These are phyloP conservation scores for Aspergillus niger DNA, from an alignment of 2,329 filamentous ascomycete species.

Conservation along the genomic window DNA sequence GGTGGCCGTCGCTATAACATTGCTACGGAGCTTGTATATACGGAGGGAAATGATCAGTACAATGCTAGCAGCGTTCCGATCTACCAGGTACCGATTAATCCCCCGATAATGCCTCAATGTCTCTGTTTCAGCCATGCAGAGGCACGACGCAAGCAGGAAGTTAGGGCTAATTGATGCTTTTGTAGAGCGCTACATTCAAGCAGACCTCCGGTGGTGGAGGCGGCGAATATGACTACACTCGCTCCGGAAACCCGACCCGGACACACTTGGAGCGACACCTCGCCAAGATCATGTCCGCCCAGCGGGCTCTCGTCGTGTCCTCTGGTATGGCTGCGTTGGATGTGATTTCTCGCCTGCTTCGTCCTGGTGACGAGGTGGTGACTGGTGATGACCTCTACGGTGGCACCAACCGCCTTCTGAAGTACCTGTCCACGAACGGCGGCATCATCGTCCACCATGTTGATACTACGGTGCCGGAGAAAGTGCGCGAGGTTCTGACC, in stretches of 20 bases:
- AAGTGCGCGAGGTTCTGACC: constrained; percentile 68
- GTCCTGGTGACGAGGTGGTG: constrained; percentile 93
- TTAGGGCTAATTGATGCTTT: constrained; percentile 1
- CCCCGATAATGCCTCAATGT: not conserved
- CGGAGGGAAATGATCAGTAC: constrained; percentile 94
- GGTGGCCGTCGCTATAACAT: constrained; percentile 87
- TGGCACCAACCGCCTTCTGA: constrained; percentile 89
- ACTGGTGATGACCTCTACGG: constrained; percentile 97
- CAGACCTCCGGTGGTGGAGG: constrained; percentile 78
- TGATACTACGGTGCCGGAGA: constrained; percentile 79
- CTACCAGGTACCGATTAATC: constrained; percentile 68
- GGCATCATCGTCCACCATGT: constrained; percentile 95
- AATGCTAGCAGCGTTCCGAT: constrained; percentile 95
- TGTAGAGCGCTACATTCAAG: constrained; percentile 90
- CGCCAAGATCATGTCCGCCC: constrained; percentile 98
- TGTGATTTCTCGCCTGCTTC: constrained; percentile 87
- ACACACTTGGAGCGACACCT: constrained; percentile 95
- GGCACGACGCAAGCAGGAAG: not conserved
- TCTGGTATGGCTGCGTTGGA: constrained; percentile 98
- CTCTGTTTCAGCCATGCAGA: not conserved
- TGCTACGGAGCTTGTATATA: constrained; percentile 95
- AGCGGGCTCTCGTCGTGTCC: constrained; percentile 85
- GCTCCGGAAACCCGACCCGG: constrained; percentile 93
- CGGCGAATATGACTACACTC: constrained; percentile 96
- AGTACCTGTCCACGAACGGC: constrained; percentile 84